These are phyloP conservation scores for Thinopyrum elongatum DNA, from an alignment of 176 grass and related monocot genomes.

Conservation along the genomic window DNA sequence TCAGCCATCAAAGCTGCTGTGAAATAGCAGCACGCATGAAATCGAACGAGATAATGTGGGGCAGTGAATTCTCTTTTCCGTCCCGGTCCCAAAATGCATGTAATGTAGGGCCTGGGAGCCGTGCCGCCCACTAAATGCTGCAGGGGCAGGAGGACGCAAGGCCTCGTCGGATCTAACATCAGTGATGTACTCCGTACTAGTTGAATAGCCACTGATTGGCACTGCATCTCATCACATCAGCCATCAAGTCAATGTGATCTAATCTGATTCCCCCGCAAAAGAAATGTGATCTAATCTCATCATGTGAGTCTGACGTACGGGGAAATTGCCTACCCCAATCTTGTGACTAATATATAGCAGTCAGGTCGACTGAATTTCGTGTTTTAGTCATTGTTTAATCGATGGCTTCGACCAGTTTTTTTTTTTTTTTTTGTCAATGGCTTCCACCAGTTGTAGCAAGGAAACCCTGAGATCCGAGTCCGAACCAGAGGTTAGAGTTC, in stretches of 20 bases:
- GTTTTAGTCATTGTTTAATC: background rate
- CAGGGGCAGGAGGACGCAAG: background rate
- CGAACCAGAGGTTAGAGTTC: background rate
- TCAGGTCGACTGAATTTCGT: background rate
- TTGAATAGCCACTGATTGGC: background rate
- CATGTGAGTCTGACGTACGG: background rate
- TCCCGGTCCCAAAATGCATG: background rate
- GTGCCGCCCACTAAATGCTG: background rate
- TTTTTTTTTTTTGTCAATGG: no score
- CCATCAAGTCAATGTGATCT: background rate
- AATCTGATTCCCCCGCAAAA: background rate
- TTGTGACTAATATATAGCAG: background rate
- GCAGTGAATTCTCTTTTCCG: background rate
- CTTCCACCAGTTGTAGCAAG: background rate
- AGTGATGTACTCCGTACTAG: background rate
- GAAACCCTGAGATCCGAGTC: background rate
- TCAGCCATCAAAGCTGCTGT: background rate
- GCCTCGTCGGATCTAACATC: slow-evolving; percentile 2
- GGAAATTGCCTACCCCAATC: background rate
- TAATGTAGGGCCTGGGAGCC: slow-evolving; percentile 2
- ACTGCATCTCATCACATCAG: background rate
- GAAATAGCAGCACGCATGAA: background rate
- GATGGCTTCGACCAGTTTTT: no score
- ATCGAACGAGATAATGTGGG: background rate
- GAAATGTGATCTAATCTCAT: background rate